These are phyloP conservation scores for Athelia sp. DNA, from an alignment of 1,284 basidiomycete species.

Conservation along the genomic window DNA sequence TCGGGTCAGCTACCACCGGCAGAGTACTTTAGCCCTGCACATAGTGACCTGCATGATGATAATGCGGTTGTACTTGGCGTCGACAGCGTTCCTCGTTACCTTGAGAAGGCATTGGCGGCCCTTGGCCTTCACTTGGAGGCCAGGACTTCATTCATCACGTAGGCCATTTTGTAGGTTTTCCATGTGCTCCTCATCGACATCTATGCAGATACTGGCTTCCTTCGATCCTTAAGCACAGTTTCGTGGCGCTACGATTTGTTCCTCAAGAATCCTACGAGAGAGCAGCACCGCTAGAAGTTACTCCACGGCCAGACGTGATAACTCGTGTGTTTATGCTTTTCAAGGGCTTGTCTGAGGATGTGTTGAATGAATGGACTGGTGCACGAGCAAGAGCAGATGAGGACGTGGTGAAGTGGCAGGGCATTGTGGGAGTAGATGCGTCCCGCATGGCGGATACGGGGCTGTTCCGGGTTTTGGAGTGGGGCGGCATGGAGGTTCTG, in stretches of 20 bases:
- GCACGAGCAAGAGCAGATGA: constrained; percentile 12
- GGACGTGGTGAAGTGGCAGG: constrained; percentile 12
- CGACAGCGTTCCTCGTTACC: constrained; percentile 24
- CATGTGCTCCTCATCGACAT: too few relatives aligned
- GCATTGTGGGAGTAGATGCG: constrained; percentile 20
- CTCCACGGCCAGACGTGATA: constrained; percentile 35
- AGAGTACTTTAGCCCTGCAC: constrained; percentile 10
- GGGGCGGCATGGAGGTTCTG: constrained; percentile 33
- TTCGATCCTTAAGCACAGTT: constrained; percentile 29
- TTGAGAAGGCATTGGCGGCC: constrained; percentile 25
- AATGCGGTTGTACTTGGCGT: constrained; percentile 26
- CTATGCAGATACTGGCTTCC: constrained; percentile 34
- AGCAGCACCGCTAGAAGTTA: constrained; percentile 31
- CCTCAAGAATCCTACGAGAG: constrained; percentile 36
- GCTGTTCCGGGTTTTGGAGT: constrained; percentile 29
- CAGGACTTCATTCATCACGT: constrained; percentile 38
- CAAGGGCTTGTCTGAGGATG: constrained; percentile 24
- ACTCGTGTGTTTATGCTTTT: constrained; percentile 45
- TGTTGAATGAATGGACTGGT: constrained; percentile 16
- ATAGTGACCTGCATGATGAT: constrained; percentile 9
- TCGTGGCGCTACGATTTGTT: constrained; percentile 40
- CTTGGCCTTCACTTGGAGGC: constrained; percentile 36
- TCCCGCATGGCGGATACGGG: constrained; percentile 13
- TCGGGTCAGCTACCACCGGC: not conserved
- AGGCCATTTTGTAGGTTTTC: too few relatives aligned